Percentiles rank a stretch among this genome's conserved stretches.
Evolutionary conservation across 805 yeast species (phyloP).

Genomic region (Suhomyces kilbournensis): DNA sequence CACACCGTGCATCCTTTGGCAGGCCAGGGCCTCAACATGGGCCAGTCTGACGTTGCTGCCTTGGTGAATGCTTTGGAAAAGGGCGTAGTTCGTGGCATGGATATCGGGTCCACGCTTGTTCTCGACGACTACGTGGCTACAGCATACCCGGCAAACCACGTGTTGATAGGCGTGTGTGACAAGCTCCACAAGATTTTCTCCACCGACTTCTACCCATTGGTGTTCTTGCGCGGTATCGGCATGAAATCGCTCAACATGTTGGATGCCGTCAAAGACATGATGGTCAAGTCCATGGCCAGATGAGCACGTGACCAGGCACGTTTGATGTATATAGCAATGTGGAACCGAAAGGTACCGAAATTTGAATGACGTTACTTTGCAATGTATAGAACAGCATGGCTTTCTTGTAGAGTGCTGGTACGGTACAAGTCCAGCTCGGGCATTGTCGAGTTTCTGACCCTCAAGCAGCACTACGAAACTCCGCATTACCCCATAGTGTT

Average conservation of each 20-base stretch:
- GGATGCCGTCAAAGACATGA: slow-evolving; percentile 62
- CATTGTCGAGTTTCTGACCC: not conserved
- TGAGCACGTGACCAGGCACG: not conserved
- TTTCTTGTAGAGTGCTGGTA: not conserved
- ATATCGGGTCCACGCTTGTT: slow-evolving; percentile 77
- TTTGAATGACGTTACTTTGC: not conserved
- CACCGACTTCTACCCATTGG: slow-evolving; percentile 70
- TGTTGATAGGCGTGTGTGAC: slow-evolving; percentile 83
- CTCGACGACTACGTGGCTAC: slow-evolving; percentile 84
- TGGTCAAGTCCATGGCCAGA: slow-evolving; percentile 46
- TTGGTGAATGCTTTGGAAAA: slow-evolving; percentile 65
- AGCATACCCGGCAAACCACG: slow-evolving; percentile 78
- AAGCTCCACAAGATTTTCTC: slow-evolving; percentile 85
- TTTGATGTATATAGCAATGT: not conserved
- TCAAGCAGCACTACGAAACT: slow-evolving; percentile 45
- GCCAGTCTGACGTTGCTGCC: slow-evolving; percentile 84
- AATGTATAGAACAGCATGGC: not conserved
- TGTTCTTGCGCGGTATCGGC: slow-evolving; percentile 72
- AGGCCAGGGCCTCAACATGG: slow-evolving; percentile 98
- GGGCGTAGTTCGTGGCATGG: slow-evolving; percentile 77
- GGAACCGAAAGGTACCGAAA: not conserved
- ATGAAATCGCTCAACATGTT: slow-evolving; percentile 63
- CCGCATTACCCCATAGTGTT: slow-evolving; percentile 74
- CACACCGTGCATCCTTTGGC: slow-evolving; percentile 97
- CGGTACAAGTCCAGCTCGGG: not conserved